Conservation (phyloP, 2,329 filamentous ascomycete species). For the Sclerotinia minor region DNA sequence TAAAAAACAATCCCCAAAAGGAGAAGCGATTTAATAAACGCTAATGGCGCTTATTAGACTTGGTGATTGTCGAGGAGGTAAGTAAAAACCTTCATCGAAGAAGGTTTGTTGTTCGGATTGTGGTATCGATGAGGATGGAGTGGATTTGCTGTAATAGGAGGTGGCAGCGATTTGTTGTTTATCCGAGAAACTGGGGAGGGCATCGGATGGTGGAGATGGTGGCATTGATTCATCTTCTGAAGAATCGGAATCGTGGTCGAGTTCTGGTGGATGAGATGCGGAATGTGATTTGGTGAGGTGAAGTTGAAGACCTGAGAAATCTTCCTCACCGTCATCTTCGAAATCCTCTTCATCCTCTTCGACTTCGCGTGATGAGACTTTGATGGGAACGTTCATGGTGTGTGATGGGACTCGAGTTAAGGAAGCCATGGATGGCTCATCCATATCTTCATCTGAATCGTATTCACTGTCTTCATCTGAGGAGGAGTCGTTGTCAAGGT, state of each 20-base stretch:
- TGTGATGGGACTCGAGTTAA: constrained; percentile 50
- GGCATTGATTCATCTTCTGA: constrained; percentile 74
- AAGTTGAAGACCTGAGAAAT: constrained; percentile 64
- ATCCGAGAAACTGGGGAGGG: constrained; percentile 60
- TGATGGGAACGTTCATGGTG: constrained; percentile 37
- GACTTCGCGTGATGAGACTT: constrained; percentile 2
- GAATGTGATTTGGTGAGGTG: constrained; percentile 68
- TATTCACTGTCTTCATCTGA: constrained; percentile 56
- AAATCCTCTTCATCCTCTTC: constrained; percentile 45
- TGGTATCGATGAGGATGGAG: constrained; percentile 39
- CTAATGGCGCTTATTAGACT: constrained; percentile 47
- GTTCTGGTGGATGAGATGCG: constrained; percentile 63
- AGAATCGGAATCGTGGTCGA: constrained; percentile 66
- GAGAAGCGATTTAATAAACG: constrained; percentile 46
- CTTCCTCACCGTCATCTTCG: constrained; percentile 60
- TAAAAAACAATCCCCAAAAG: not conserved
- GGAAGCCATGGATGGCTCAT: constrained; percentile 53
- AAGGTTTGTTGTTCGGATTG: constrained; percentile 44
- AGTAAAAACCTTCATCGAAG: constrained; percentile 52
- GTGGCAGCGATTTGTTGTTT: constrained; percentile 53
- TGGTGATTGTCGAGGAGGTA: constrained; percentile 45
- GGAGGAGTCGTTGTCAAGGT: constrained; percentile 53
- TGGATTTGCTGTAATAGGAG: constrained; percentile 42
- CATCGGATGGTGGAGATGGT: constrained; percentile 47
- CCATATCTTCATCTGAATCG: constrained; percentile 58